Evolutionary conservation across 2,329 filamentous ascomycete genomes (phyloP), one percentile per base, ranked within the genome.

Genomic region (Botrytis fragariae): DNA sequence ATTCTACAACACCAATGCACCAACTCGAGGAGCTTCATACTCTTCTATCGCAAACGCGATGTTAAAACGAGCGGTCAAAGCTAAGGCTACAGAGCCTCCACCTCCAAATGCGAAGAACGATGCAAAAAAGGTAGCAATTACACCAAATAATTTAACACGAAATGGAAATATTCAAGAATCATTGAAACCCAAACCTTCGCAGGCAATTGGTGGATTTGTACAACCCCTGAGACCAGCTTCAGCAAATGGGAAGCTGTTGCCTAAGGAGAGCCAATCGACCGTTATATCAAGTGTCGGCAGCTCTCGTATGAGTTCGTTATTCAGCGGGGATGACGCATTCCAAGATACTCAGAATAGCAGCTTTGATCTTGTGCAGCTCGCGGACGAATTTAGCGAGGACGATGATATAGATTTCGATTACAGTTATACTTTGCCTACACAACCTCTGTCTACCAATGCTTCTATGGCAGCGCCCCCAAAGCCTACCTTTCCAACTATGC

Each of bases 311-410:
- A 18, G 79, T 87, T 60, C 87, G 82, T 75, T 79, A 14, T 76
- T 81, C 22, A 82, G 79, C 74, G 84, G 81, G 42, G 82, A 85
- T 18, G 83, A 85, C 65, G 86, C 87, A 0, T 90, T 90, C 77
- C 79, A 82, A 74, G 83, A 86, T 42, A 79, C 80, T 48, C 79
- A 80, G 39, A 80, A 81, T 57, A 76, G 81, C 8, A 80, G 85
- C 74, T 81, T 84, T 51, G 45, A 75, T 48, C 51, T 71, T 44
- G 74, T 92, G 16, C 88, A 87, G 74, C 92, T 94, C 75, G 92
- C 94, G 75, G 91, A 95, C 77, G 95, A 97, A 79, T 96, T 97
- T 77, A 93, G 94, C 78, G 93, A 95, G 80, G 94, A 97, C 77
- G 87, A 91, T 32, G 88, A 94, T 72, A 85, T 97, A 37, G 92